Evolutionary conservation across 768 basidiomycete genomes (phyloP), one percentile per base, ranked within the genome.

Genomic region (Clavaria fumosa): DNA sequence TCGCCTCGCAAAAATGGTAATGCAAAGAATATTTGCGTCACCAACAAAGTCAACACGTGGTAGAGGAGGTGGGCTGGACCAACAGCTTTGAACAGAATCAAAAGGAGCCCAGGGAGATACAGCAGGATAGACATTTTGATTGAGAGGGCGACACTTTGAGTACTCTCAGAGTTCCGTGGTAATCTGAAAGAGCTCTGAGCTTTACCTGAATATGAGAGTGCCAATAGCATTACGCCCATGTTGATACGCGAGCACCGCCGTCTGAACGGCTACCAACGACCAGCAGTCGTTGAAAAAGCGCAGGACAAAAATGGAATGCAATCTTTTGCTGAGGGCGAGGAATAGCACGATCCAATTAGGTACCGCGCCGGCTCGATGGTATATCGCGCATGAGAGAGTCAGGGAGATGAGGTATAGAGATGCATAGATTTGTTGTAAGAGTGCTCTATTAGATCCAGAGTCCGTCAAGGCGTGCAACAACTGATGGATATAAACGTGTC

Each of bases 261-360:
- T 63, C 45, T 86, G 70, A 22, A 79, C 62, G 3, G 70, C 64
- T 12, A 83, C 54, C 0, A 77, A 63, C 2, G 79, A 68, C 86
- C 86, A 90, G 51, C 84, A 85, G 53, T 99, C 95, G 51, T 96
- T 96, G 66, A 99, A 99, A 4, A 96, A 61, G 14, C 95, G 70
- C 37, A 99, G 61, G 9, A 82, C 74, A 53, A 78, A 97, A 38
- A 97, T 84, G 9, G 93, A 96, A 51, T 96, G 93, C 3, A 93
- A 63, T 37, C 95, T 69, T 57, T 96, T 97, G 69, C 88, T 91
- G 30, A 95, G 61, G 0, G 80, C 75, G 7, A 97, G 63, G 5
- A 85, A 54, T 7, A 85, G 50, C 24, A 84, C 35, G 5, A 70
- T 56, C 77, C 77, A 83, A 54, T 85, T 88, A 11, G 82, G 76